phyloP scores from a whole-genome alignment of 2,329 filamentous ascomycete genomes.

The Lojkania enalia region DNA sequence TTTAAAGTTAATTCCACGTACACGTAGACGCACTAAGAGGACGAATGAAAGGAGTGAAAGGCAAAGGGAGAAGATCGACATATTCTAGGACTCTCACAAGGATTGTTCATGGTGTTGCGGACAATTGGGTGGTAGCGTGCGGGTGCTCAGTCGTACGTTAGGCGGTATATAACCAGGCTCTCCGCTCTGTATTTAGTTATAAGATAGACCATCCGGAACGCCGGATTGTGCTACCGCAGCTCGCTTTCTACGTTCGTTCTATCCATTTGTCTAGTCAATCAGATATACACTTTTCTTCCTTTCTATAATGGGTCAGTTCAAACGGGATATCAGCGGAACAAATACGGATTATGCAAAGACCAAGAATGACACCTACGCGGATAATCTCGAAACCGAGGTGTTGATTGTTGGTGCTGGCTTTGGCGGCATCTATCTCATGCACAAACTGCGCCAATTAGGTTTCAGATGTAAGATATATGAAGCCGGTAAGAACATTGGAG shows the following conservation, averaged over 20 bases:
- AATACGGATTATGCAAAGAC: constrained; percentile 19
- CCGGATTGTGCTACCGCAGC: too few species aligned
- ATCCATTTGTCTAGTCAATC: too few species aligned
- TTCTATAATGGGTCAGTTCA: constrained; percentile 33
- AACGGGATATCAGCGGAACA: constrained; percentile 37
- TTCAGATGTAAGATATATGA: constrained; percentile 47
- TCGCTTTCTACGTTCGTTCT: too few species aligned
- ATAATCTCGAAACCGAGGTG: constrained; percentile 43
- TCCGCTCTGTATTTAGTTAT: background rate
- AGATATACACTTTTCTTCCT: background rate
- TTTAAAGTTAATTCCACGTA: too few species aligned
- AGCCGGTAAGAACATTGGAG: constrained; percentile 47
- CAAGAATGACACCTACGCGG: constrained; percentile 37
- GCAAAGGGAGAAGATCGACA: constrained; percentile 5
- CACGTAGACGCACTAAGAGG: background rate
- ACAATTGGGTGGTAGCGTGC: background rate
- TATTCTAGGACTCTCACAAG: background rate
- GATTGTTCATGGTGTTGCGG: background rate
- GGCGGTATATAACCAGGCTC: too few species aligned
- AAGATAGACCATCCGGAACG: too few species aligned
- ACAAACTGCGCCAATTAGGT: constrained; percentile 46
- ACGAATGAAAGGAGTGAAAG: constrained; percentile 3
- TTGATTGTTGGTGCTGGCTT: constrained; percentile 49
- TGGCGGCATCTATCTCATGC: constrained; percentile 47
- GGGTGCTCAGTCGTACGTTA: too few species aligned